These are phyloP conservation scores for Rhododendron molle DNA, from an alignment of 148 eudicot species.

Conservation along the genomic window DNA sequence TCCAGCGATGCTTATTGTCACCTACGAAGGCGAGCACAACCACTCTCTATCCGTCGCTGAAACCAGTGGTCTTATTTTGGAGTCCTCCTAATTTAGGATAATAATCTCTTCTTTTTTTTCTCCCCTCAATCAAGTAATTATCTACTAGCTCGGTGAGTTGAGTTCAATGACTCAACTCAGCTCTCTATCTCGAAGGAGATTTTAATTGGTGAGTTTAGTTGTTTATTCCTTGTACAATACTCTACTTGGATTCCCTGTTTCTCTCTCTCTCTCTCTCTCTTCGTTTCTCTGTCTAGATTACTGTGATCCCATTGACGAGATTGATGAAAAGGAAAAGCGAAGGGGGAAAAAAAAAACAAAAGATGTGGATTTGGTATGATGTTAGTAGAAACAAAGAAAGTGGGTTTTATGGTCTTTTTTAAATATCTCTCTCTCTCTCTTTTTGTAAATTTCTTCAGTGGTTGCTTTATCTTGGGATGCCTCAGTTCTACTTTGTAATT, in stretches of 20 bases:
- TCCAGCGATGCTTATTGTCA: conserved; percentile 74
- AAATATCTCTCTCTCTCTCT: too few relatives aligned
- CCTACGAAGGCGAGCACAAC: conserved; percentile 94
- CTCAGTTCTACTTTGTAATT: background rate
- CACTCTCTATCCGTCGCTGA: conserved; percentile 55
- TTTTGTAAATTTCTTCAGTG: background rate
- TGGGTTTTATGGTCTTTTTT: background rate
- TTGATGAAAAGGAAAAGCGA: background rate
- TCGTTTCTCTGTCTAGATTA: background rate
- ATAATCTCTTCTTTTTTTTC: background rate
- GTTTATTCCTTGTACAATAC: conserved; percentile 12
- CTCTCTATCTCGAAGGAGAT: conserved; percentile 11
- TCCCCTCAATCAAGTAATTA: background rate
- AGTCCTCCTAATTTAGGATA: conserved; percentile 52
- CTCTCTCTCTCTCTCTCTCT: background rate
- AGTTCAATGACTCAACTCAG: background rate
- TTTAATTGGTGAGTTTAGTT: background rate
- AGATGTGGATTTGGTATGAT: conserved; percentile 34
- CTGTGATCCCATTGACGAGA: background rate
- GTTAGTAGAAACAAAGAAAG: background rate
- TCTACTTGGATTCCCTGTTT: background rate
- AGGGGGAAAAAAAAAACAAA: background rate
- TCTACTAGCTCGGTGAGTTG: background rate
- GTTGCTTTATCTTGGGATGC: conserved; percentile 11
- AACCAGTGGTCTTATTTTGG: conserved; percentile 60